Conservation (phyloP, 73 alveolate genomes). For the Paramecium biaurelia region DNA sequence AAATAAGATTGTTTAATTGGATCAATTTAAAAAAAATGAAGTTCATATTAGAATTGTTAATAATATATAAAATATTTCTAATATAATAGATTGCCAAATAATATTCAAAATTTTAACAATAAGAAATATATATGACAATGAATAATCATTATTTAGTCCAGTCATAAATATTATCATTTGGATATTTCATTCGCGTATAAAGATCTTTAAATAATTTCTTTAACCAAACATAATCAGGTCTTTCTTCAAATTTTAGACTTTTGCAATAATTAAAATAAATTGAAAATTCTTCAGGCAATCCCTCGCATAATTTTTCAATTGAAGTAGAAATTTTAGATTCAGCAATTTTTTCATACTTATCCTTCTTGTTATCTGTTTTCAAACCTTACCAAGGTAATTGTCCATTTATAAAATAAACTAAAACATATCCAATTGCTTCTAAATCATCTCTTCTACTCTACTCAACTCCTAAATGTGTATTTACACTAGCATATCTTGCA, state of each 20-base stretch:
- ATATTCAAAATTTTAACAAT: not conserved
- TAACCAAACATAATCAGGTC: conserved; percentile 77
- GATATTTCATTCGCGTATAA: conserved; percentile 64
- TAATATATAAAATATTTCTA: too few species aligned
- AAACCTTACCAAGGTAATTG: conserved; percentile 81
- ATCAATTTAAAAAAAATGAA: too few species aligned
- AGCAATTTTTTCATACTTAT: conserved; percentile 66
- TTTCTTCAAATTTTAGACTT: conserved; percentile 73
- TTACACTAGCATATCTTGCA: conserved; percentile 74
- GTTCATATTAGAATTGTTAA: not conserved
- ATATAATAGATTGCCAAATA: not conserved
- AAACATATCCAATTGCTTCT: conserved; percentile 75
- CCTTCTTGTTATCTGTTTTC: conserved; percentile 63
- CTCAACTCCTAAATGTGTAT: conserved; percentile 77
- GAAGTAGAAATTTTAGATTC: conserved; percentile 73
- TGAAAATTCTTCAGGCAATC: conserved; percentile 78
- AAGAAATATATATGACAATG: not conserved
- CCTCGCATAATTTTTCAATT: conserved; percentile 69
- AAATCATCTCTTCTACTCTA: conserved; percentile 81
- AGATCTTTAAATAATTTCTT: conserved; percentile 63
- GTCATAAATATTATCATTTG: conserved; percentile 68
- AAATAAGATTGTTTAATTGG: not conserved
- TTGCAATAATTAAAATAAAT: conserved; percentile 68
- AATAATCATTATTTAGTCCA: conserved; percentile 60
- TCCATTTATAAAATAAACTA: conserved; percentile 73